phyloP scores from a whole-genome alignment of 2,329 filamentous ascomycete genomes.

The Penicillium sp. region DNA sequence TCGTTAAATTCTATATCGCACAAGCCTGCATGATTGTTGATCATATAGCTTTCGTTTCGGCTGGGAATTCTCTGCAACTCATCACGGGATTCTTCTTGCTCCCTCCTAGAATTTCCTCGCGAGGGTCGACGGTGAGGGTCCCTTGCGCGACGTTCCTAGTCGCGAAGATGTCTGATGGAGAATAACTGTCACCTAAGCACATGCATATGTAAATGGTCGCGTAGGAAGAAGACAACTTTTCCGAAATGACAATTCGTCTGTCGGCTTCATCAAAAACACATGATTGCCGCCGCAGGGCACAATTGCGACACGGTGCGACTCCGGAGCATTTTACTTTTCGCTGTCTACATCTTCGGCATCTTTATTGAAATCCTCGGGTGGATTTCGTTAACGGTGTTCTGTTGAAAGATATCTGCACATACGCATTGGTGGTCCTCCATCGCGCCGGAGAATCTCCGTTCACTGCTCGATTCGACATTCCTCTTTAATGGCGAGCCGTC shows the following conservation, averaged over 20 bases:
- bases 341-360: constrained; percentile 11
- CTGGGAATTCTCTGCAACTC: not conserved
- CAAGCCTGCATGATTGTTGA: not conserved
- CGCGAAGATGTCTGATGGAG: not conserved
- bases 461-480: not conserved
- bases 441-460: not conserved
- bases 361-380: not conserved
- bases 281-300: constrained; percentile 2
- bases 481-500: not conserved
- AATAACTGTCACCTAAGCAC: not conserved
- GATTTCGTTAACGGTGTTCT: not conserved
- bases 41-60: not conserved
- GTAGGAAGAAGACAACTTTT: not conserved
- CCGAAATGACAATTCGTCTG: not conserved
- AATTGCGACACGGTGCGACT: constrained; percentile 9
- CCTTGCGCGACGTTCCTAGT: constrained; percentile 1
- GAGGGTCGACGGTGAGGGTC: not conserved
- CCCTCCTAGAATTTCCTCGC: not conserved
- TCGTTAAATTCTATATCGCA: not conserved
- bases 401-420: not conserved
- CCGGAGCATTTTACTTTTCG: constrained; percentile 15
- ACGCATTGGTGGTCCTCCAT: constrained; percentile 5
- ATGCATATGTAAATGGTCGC: not conserved
- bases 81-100: not conserved
- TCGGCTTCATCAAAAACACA: constrained; percentile 13